These are phyloP conservation scores for Ceratocystis ficicola DNA, from an alignment of 2,329 filamentous ascomycete genomes.

Conservation along the genomic window DNA sequence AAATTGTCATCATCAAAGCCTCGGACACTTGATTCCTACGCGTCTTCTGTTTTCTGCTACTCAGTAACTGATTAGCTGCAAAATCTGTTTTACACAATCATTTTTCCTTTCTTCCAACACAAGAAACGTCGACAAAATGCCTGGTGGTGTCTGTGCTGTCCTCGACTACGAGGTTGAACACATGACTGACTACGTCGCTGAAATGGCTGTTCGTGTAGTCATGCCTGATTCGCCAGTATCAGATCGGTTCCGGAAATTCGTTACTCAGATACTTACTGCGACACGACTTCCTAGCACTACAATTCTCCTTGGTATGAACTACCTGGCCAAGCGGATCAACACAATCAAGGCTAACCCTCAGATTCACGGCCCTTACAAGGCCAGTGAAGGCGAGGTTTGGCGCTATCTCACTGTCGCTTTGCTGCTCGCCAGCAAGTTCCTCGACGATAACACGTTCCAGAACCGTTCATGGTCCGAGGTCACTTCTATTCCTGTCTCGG, in stretches of 20 bases:
- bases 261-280: conserved; percentile 78
- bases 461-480: conserved; percentile 95
- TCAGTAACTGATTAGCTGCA: neutral
- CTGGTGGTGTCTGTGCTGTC: conserved; percentile 80
- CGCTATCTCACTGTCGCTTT: conserved; percentile 75
- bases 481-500: conserved; percentile 71
- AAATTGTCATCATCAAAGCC: neutral
- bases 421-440: conserved; percentile 83
- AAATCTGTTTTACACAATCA: neutral
- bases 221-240: conserved; percentile 45
- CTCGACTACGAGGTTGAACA: conserved; percentile 93
- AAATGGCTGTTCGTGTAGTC: conserved; percentile 59
- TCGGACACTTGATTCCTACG: neutral
- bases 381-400: conserved; percentile 63
- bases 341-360: conserved; percentile 44
- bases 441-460: conserved; percentile 96
- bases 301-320: conserved; percentile 81
- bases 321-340: conserved; percentile 71
- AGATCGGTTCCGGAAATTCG: conserved; percentile 77
- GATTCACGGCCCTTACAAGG: conserved; percentile 39
- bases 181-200: conserved; percentile 90
- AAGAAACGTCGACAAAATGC: conserved; percentile 38
- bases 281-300: conserved; percentile 84
- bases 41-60: neutral
- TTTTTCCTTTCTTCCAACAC: neutral